Evolutionary conservation across 1,284 basidiomycete genomes (phyloP).

Genomic region (Trametes versicolor): DNA sequence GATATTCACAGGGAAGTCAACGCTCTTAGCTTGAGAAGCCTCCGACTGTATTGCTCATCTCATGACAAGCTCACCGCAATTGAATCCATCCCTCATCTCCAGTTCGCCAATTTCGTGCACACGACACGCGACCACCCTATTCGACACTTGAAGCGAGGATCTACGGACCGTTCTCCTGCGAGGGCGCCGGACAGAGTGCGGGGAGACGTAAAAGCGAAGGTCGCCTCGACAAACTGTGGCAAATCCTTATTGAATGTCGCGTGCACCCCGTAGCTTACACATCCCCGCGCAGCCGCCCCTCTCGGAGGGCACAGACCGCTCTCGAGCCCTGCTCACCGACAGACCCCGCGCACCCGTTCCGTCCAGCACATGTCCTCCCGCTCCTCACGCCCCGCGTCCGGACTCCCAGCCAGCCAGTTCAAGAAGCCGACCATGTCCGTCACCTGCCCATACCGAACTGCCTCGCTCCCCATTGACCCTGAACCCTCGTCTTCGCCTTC

Average conservation of each 20-base stretch:
- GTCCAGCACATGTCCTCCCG: slow-evolving; percentile 21
- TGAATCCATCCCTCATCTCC: too few relatives aligned
- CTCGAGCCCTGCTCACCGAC: slow-evolving; percentile 10
- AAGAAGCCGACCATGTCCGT: slow-evolving; percentile 49
- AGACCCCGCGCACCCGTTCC: slow-evolving; percentile 21
- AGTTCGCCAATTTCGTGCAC: too few relatives aligned
- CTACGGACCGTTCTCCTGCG: background rate
- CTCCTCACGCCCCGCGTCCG: slow-evolving; percentile 13
- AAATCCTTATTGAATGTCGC: slow-evolving; percentile 6
- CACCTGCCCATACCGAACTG: slow-evolving; percentile 50
- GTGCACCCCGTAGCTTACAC: slow-evolving; percentile 10
- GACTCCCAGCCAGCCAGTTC: slow-evolving; percentile 40
- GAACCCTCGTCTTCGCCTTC: slow-evolving; percentile 6
- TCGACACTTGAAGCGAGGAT: background rate
- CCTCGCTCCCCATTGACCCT: slow-evolving; percentile 22
- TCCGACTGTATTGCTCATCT: too few relatives aligned
- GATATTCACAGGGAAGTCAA: too few relatives aligned
- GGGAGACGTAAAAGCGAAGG: background rate
- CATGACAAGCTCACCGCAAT: too few relatives aligned
- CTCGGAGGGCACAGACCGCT: slow-evolving; percentile 1
- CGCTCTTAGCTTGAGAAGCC: too few relatives aligned
- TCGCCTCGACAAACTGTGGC: slow-evolving; percentile 3
- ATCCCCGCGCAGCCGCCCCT: slow-evolving; percentile 9
- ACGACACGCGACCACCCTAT: background rate
- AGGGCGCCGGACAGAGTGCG: background rate